A percentile compares a stretch with the other conserved stretches of the same genome.
Conservation (phyloP, 352 stramenopile genomes). For the Phytophthora gonapodyides region DNA sequence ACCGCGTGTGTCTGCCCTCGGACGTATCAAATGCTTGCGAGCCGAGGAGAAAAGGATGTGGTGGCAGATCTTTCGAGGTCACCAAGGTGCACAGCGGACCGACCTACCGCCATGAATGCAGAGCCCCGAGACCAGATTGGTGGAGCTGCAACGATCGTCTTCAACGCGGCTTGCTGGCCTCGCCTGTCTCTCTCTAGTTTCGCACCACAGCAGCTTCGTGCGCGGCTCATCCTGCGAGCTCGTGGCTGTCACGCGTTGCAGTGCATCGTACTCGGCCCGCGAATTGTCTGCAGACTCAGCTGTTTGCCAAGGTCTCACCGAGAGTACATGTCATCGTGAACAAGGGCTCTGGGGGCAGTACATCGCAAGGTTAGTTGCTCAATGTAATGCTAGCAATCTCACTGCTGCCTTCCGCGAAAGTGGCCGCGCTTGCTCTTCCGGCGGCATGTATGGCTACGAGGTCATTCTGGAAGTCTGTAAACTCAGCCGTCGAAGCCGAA, state of each 20-base stretch:
- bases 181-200: conserved; percentile 9
- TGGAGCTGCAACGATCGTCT: background rate
- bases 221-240: conserved; percentile 20
- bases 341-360: too few relatives aligned
- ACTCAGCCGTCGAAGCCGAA: conserved; percentile 5
- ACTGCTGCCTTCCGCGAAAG: conserved; percentile 16
- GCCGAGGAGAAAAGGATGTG: conserved; percentile 6
- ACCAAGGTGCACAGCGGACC: conserved; percentile 16
- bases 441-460: background rate
- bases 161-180: conserved; percentile 8
- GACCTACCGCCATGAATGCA: background rate
- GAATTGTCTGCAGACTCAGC: conserved; percentile 23
- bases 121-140: background rate
- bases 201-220: conserved; percentile 9
- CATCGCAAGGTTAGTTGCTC: too few relatives aligned
- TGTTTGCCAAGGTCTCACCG: background rate
- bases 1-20: background rate
- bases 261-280: background rate
- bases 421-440: background rate
- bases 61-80: background rate
- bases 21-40: conserved; percentile 8
- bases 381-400: too few relatives aligned
- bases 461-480: background rate
- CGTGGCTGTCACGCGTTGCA: conserved; percentile 15
- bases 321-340: background rate